Percentiles rank a stretch among this genome's conserved stretches.
Conservation (phyloP, 139 green algal species). For the Deuterostichococcus epilithicus region DNA sequence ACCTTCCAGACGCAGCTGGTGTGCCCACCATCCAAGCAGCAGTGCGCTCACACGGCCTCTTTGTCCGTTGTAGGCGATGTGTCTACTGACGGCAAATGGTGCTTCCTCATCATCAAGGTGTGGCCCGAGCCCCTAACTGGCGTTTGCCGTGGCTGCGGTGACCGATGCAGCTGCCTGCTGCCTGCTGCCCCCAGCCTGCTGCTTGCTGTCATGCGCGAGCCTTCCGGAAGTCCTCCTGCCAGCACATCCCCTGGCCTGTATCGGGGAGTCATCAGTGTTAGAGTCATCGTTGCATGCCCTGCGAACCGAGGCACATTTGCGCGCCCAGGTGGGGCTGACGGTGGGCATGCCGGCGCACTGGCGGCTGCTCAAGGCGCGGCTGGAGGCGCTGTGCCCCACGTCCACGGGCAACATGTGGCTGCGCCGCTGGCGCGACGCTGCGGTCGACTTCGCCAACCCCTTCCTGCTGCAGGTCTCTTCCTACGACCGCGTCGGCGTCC, state of each 20-base stretch:
- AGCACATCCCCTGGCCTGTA: too few relatives aligned
- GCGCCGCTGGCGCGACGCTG: conserved; percentile 14
- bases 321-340: conserved; percentile 21
- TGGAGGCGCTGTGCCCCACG: conserved; percentile 33
- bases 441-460: conserved; percentile 13
- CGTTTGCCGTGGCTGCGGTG: background rate
- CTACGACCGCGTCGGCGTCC: conserved; percentile 43
- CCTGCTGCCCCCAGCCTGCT: too few relatives aligned
- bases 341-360: conserved; percentile 40
- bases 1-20: background rate
- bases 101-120: conserved; percentile 53
- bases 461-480: conserved; percentile 46
- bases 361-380: conserved; percentile 39
- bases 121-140: too few relatives aligned
- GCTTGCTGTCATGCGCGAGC: too few relatives aligned
- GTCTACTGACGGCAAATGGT: conserved; percentile 52
- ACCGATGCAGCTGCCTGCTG: too few relatives aligned
- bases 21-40: background rate
- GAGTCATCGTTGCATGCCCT: too few relatives aligned
- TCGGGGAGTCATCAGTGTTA: too few relatives aligned
- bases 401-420: conserved; percentile 16
- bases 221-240: too few relatives aligned
- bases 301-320: too few relatives aligned
- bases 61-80: conserved; percentile 32
- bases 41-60: background rate